Percentiles rank a stretch among this genome's conserved stretches.
Conservation (phyloP, 108 stramenopile genomes). For the Nitzschia sp. region DNA sequence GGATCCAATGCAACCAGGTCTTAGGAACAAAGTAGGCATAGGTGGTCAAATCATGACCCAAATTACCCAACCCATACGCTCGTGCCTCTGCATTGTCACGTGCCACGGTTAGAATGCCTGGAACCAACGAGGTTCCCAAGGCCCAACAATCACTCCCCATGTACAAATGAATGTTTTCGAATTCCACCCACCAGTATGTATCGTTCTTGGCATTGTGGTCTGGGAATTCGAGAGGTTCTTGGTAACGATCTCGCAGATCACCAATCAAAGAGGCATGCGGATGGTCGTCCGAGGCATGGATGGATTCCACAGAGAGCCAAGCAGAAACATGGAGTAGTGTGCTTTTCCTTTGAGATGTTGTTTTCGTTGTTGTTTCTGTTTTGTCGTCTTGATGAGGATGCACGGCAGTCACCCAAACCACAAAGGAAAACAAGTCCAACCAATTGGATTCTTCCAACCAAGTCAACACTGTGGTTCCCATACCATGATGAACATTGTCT, state of each 20-base stretch:
- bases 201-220: not conserved
- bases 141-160: constrained; percentile 17
- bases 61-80: not conserved
- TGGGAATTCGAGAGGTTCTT: constrained; percentile 13
- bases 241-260: constrained; percentile 13
- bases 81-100: not conserved
- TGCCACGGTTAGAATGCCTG: constrained; percentile 7
- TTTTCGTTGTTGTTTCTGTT: not conserved
- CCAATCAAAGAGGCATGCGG: constrained; percentile 2
- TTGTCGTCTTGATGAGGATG: not conserved
- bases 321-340: too few relatives aligned
- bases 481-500: constrained; percentile 18
- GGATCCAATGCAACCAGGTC: constrained; percentile 18
- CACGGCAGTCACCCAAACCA: not conserved
- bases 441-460: not conserved
- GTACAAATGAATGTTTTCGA: constrained; percentile 24
- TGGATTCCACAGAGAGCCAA: not conserved
- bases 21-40: constrained; percentile 14
- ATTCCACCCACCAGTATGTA: constrained; percentile 10
- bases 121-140: not conserved
- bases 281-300: not conserved
- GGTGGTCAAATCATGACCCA: constrained; percentile 17
- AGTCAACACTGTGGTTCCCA: constrained; percentile 4
- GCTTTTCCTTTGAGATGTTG: not conserved
- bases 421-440: not conserved